Base-by-base conservation (phyloP, 2,329 filamentous ascomycete species). In the Fonsecaea erecta region DNA sequence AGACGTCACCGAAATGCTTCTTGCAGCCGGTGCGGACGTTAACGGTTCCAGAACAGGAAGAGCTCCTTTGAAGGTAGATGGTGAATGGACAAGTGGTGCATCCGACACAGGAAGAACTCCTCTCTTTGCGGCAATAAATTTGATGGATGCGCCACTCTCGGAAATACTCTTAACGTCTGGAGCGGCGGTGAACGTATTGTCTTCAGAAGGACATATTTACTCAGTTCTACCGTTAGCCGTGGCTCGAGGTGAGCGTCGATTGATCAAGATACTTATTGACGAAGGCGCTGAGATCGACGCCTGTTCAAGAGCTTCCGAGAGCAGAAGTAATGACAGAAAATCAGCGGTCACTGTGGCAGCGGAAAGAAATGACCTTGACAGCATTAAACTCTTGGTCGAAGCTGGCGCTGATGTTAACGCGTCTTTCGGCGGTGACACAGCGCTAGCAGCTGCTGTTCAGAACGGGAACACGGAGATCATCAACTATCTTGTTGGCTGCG, bases 341-440 rank as follows among this genome's bases (percentile, higher is more conserved):
- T 4, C 40, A 2, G 43, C 56, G 12, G 43, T 59, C 16, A 30
- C 46, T 9, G 16, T 18, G 5, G 56, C 56, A 18, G 43, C 32
- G n/a, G 28, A 59, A 6, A 21, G 18, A 1, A 11, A 11, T 21
- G 43, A 59, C 11, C 5, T 34, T 8, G 28, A 18, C n/a, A 46
- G 28, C 16, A 24, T 48, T 28, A 12, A 28, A 12, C 4, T 59
- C 9, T 34, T 59, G 18, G 24, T 59, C 3, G 26, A 35, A 8
- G n/a, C 30, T 21, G 56, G 56, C 12, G 56, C 56, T 4, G 40
- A 59, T 21, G 21, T 59, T 28, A 51, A 59, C 21, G 24, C 40
- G 18, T 21, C 16, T 21, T 4, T 28, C 43, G 9, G 40, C n/a
- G 54, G 54, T 46, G 9, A 57, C 11, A 57, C 34, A 28, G 54